Conservation (phyloP, 177 flowering plant species). For the Vitis hybrid region DNA sequence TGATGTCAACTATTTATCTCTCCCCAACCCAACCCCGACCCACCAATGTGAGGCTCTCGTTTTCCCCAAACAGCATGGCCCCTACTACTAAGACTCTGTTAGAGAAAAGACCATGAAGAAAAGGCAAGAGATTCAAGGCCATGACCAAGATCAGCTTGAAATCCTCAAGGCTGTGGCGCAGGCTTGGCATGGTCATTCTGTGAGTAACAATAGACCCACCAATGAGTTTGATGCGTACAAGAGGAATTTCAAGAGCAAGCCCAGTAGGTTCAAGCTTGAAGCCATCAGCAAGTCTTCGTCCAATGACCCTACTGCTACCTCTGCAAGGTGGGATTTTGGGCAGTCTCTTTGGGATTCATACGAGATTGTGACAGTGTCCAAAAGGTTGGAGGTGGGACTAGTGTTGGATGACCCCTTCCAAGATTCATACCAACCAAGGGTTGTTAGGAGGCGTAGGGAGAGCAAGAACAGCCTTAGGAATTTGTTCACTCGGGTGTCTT, state of each 20-base stretch:
- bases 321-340: conserved; percentile 63
- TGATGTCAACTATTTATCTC: conserved; percentile 10
- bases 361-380: conserved; percentile 71
- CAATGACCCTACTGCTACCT: background rate
- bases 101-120: conserved; percentile 26
- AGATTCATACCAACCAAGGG: conserved; percentile 8
- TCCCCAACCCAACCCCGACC: background rate
- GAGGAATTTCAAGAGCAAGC: conserved; percentile 39
- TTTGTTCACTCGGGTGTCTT: conserved; percentile 47
- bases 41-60: conserved; percentile 29
- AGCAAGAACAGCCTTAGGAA: conserved; percentile 75
- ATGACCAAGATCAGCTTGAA: conserved; percentile 45
- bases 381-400: conserved; percentile 45
- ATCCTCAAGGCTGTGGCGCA: conserved; percentile 89
- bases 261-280: conserved; percentile 75
- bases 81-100: conserved; percentile 2
- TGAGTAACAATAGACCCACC: conserved; percentile 32
- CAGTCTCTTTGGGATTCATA: conserved; percentile 85
- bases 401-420: conserved; percentile 34
- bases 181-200: conserved; percentile 75
- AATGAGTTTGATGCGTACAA: conserved; percentile 60
- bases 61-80: conserved; percentile 16
- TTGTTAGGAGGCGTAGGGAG: conserved; percentile 40
- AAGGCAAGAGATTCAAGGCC: conserved; percentile 12
- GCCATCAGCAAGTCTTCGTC: conserved; percentile 36